phyloP scores from a whole-genome alignment of 257 asterid genomes.

The Fraxinus americana region DNA sequence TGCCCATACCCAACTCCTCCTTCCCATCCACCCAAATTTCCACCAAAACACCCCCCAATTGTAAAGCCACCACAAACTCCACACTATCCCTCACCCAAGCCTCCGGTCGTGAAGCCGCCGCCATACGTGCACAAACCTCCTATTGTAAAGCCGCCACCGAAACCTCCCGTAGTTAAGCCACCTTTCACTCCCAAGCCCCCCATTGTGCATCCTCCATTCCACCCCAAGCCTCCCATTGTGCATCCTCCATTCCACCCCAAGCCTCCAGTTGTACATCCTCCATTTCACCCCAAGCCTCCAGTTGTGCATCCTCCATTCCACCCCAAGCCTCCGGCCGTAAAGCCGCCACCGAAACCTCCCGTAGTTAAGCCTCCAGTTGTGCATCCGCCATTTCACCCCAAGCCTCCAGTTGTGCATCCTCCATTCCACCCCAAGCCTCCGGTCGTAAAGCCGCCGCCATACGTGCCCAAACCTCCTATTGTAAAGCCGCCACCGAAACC shows the following conservation, averaged over 20 bases:
- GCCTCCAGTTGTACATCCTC: slow-evolving; percentile 29
- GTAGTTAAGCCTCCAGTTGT: slow-evolving; percentile 15
- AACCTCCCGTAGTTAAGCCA: slow-evolving; percentile 22
- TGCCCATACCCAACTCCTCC: slow-evolving; percentile 53
- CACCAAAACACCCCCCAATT: slow-evolving; percentile 36
- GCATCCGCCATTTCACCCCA: slow-evolving; percentile 13
- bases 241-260: slow-evolving; percentile 31
- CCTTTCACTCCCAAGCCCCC: slow-evolving; percentile 24
- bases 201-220: slow-evolving; percentile 21
- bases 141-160: slow-evolving; percentile 10
- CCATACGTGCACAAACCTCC: slow-evolving; percentile 17
- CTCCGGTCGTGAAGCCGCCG: slow-evolving; percentile 25
- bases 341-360: slow-evolving; percentile 23
- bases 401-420: slow-evolving; percentile 25
- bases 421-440: slow-evolving; percentile 27
- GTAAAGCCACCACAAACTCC: slow-evolving; percentile 26
- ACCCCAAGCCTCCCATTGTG: slow-evolving; percentile 39
- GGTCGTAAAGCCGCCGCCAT: not conserved
- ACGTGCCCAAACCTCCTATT: slow-evolving; percentile 12
- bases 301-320: slow-evolving; percentile 19
- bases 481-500: slow-evolving; percentile 21
- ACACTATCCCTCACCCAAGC: slow-evolving; percentile 16
- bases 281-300: slow-evolving; percentile 24
- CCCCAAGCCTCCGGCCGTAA: slow-evolving; percentile 24
- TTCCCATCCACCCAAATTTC: slow-evolving; percentile 36